Evolutionary conservation across 2,329 filamentous ascomycete genomes (phyloP).

Genomic region (Acrocalymma vagum): DNA sequence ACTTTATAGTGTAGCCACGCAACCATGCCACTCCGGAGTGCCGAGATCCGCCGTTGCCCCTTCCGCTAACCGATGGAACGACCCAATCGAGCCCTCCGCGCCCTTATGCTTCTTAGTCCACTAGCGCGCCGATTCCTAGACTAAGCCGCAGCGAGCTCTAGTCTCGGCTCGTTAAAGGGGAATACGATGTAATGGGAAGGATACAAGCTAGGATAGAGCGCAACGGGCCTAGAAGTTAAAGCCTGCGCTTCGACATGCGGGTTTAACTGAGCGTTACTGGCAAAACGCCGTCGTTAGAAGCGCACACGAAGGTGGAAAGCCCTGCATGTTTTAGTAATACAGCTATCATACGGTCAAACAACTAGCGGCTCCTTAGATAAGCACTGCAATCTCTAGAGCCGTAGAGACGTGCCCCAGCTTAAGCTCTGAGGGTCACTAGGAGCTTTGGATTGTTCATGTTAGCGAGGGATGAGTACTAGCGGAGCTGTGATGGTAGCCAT

Average conservation of each 20-base stretch:
- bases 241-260: slow-evolving; percentile 6
- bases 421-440: slow-evolving; percentile 15
- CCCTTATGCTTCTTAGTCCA: slow-evolving; percentile 11
- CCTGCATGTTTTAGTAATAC: slow-evolving; percentile 14
- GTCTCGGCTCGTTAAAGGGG: slow-evolving; percentile 7
- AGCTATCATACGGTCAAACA: slow-evolving; percentile 13
- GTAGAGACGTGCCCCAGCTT: slow-evolving; percentile 17
- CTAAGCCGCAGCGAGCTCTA: slow-evolving; percentile 7
- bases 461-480: slow-evolving; percentile 11
- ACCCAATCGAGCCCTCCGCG: slow-evolving; percentile 8
- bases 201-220: slow-evolving; percentile 10
- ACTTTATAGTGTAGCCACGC: too few species aligned
- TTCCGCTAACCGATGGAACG: slow-evolving; percentile 9
- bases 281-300: slow-evolving; percentile 18
- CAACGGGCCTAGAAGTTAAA: slow-evolving; percentile 9
- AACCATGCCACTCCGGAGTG: too few species aligned
- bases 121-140: slow-evolving; percentile 9
- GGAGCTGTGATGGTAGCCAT: too few species aligned
- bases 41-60: slow-evolving; percentile 8
- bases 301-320: slow-evolving; percentile 20
- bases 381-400: slow-evolving; percentile 18
- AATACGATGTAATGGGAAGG: slow-evolving; percentile 11
- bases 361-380: too few species aligned
- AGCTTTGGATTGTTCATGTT: slow-evolving; percentile 18
- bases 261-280: slow-evolving; percentile 6